Evolutionary conservation across 2,329 filamentous ascomycete genomes (phyloP), one percentile per base, ranked within the genome.

Genomic region (Calonectria henricotiae): DNA sequence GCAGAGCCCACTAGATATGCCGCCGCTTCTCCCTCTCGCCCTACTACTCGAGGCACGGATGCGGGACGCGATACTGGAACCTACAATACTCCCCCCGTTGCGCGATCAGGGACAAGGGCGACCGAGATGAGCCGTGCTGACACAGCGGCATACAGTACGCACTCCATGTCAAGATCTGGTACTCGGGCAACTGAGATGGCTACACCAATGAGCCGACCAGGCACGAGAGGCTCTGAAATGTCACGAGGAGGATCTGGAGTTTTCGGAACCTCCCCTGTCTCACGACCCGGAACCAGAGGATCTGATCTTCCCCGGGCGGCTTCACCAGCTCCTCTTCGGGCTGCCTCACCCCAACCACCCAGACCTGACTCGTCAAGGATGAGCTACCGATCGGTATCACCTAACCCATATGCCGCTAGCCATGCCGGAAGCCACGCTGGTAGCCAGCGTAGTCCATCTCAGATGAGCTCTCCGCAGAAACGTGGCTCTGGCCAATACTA

Each of bases 321-420:
- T 6, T 96, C 93, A 8, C 94, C 94, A 35, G 90, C 89, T 30
- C 90, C 93, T 27, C 86, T 89, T 8, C 89, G 93, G 47, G 87
- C 86, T 73, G 83, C 83, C n/a, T 91, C 89, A 12, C 92, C 93
- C 9, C 86, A 90, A 35, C 91, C 92, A 3, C 85, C 83, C 20
- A 84, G 88, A 68, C 84, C 87, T 65, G 81, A 83, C 13, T 67
- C 78, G 82, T 41, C 84, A 83, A 62, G 83, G 84, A 70, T 78
- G 73, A 76, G 80, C 75, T 71, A 85, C 72, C 82, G 88, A 30
- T 87, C 89, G 2, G 83, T 84, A 15, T 92, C 91, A 3, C 92
- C 92, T 0, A 93, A 92, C 70, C 90, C 91, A 1, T 93, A 93
- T 77, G 81, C 81, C 35, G 82, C 79, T 62, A 82, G 82, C 65